These are phyloP conservation scores for Calamus simplicifolius DNA, from an alignment of 176 grass and related monocot species.

Conservation along the genomic window DNA sequence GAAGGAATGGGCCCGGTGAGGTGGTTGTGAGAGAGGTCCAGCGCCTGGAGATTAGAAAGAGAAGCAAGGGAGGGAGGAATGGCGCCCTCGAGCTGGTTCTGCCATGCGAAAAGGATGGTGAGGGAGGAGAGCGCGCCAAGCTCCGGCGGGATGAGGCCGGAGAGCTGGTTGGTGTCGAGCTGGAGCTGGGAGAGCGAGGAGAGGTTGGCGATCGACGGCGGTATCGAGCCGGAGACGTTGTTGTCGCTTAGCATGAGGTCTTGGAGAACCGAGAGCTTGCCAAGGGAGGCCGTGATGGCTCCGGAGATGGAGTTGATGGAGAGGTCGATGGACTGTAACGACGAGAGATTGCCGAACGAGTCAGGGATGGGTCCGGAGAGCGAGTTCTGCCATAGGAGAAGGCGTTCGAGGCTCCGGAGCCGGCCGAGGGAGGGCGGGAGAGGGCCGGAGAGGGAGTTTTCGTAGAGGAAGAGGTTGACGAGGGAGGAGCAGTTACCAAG, in stretches of 20 bases:
- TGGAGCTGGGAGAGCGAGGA: conserved; percentile 71
- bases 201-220: conserved; percentile 21
- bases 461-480: conserved; percentile 80
- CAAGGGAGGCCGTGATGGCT: not conserved
- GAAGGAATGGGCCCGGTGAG: conserved; percentile 64
- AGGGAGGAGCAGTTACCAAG: conserved; percentile 66
- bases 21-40: conserved; percentile 89
- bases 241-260: conserved; percentile 6
- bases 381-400: conserved; percentile 94
- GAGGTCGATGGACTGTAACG: conserved; percentile 61
- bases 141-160: conserved; percentile 63
- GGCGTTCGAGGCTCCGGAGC: conserved; percentile 48
- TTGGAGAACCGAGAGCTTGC: not conserved
- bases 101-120: conserved; percentile 78
- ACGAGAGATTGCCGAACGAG: conserved; percentile 56
- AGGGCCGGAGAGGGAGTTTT: conserved; percentile 65
- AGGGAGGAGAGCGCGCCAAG: conserved; percentile 42
- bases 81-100: conserved; percentile 78
- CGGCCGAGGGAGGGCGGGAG: conserved; percentile 51
- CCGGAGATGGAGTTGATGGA: conserved; percentile 23
- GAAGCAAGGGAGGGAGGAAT: conserved; percentile 47
- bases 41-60: conserved; percentile 50
- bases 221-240: conserved; percentile 1
- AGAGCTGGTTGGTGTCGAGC: conserved; percentile 90
- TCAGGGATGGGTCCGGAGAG: conserved; percentile 77